Base-by-base conservation (phyloP, 805 yeast species). In the Metschnikowia borealis region DNA sequence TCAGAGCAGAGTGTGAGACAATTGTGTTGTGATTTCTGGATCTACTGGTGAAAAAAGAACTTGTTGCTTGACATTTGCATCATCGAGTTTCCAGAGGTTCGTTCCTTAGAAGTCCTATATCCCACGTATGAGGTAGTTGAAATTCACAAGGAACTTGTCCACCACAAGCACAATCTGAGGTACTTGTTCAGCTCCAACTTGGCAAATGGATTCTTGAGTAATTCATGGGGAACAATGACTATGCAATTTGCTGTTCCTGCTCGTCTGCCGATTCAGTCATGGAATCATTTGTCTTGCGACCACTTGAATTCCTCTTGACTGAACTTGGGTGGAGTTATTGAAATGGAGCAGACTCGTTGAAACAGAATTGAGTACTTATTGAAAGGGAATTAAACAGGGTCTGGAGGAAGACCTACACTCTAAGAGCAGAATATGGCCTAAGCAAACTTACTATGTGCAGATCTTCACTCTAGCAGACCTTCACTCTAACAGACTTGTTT, bases 161-260 rank as follows among this genome's bases (percentile, higher is more conserved):
- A 73, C 59, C 0, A 71, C 54, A 53, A 66, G 62, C 6, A 73
- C 58, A 48, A 71, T 49, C 59, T 62, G 44, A 71, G 56, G 49
- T 68, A 71, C 52, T 73, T 77, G 47, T 64, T 64, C n/a, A 68
- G 61, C 20, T 69, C 58, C 29, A 73, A 59, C 48, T 67, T 67
- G 34, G 67, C 60, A 53, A 73, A 69, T 10, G 77, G 76, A 46
- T 71, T 69, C 50, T 62, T 67, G 40, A 73, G 61, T n/a, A 73
- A 69, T 51, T 66, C 65, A 52, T 73, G 77, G 1, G 78, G 77
- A 6, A 73, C 66, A 8, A 73, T 64, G 10, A 71, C 65, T 26
- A 69, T 55, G 15, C 44, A 37, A 37, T 41, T 49, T 61, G 65
- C 48, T 65, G 64, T 43, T 7, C 51, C 54, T 5, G 46, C 31